A percentile compares a stretch with the other conserved stretches of the same genome.
Conservation (phyloP, 2,329 filamentous ascomycete genomes). For the Aspergillus sp. region DNA sequence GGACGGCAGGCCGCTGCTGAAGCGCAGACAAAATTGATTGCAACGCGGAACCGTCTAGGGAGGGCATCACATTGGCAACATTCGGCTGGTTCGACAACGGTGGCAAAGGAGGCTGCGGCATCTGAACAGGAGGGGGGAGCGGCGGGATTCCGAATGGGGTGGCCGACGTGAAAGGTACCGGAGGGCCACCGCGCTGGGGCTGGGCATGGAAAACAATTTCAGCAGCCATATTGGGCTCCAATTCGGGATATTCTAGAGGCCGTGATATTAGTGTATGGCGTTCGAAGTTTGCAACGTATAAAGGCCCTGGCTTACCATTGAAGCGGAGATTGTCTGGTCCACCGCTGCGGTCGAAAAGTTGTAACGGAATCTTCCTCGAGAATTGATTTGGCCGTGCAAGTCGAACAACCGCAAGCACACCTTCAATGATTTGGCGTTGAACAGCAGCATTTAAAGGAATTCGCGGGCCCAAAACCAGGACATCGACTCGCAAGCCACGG, state of each 20-base stretch:
- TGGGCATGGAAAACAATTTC: slow-evolving; percentile 66
- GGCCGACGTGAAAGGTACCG: slow-evolving; percentile 31
- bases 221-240: slow-evolving; percentile 70
- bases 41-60: slow-evolving; percentile 62
- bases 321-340: slow-evolving; percentile 72
- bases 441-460: slow-evolving; percentile 74
- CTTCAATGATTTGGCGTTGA: slow-evolving; percentile 77
- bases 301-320: slow-evolving; percentile 48
- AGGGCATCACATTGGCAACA: slow-evolving; percentile 59
- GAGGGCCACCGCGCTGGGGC: slow-evolving; percentile 28
- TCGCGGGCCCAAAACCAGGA: slow-evolving; percentile 70
- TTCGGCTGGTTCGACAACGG: slow-evolving; percentile 41
- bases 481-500: slow-evolving; percentile 66
- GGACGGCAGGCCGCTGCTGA: slow-evolving; percentile 34
- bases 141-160: slow-evolving; percentile 32
- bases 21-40: slow-evolving; percentile 63
- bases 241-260: slow-evolving; percentile 64
- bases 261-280: slow-evolving; percentile 8
- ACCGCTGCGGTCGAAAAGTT: slow-evolving; percentile 74
- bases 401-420: slow-evolving; percentile 76
- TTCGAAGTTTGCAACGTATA: not conserved
- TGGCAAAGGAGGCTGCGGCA: slow-evolving; percentile 26
- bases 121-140: slow-evolving; percentile 23
- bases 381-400: slow-evolving; percentile 64
- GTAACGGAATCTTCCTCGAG: slow-evolving; percentile 67